Evolutionary conservation across 495 filamentous ascomycete species (phyloP).

Genomic region (Neurospora sp.): DNA sequence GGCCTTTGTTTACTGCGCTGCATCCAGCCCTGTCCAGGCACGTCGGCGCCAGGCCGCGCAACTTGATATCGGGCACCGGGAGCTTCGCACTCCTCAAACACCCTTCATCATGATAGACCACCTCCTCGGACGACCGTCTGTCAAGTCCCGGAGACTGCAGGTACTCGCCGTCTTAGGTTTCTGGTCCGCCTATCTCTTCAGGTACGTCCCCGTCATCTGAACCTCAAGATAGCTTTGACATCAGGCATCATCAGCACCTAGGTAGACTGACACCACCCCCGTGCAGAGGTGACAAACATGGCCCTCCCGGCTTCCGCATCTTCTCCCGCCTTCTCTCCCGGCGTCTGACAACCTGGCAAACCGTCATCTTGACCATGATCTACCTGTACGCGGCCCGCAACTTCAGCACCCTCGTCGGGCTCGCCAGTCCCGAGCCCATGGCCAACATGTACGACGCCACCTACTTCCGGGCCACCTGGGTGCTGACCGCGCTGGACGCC

Average conservation of each 20-base stretch:
- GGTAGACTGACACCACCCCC: neutral
- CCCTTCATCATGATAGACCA: conserved; percentile 57
- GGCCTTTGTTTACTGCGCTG: neutral
- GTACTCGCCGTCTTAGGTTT: conserved; percentile 84
- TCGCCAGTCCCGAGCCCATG: conserved; percentile 88
- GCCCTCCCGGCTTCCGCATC: conserved; percentile 64
- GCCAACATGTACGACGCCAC: conserved; percentile 87
- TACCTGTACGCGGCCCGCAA: conserved; percentile 89
- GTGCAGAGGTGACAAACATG: conserved; percentile 71
- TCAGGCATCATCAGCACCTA: neutral
- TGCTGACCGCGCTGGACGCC: conserved; percentile 87
- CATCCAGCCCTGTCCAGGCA: neutral
- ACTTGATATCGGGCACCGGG: neutral
- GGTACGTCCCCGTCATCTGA: conserved; percentile 35
- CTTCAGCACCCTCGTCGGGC: conserved; percentile 80
- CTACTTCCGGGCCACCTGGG: conserved; percentile 98
- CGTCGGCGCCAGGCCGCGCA: neutral
- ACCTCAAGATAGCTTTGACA: neutral
- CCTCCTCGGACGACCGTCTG: conserved; percentile 81
- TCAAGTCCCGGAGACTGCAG: conserved; percentile 84
- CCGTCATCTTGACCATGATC: conserved; percentile 74
- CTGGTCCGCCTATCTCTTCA: conserved; percentile 77
- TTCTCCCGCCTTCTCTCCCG: conserved; percentile 60
- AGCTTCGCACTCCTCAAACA: neutral
- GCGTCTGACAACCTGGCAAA: conserved; percentile 75